Evolutionary conservation across 1,139 yeast species (phyloP), one percentile per base, ranked within the genome.

Genomic region (Yamadazyma pseudoaaseri): DNA sequence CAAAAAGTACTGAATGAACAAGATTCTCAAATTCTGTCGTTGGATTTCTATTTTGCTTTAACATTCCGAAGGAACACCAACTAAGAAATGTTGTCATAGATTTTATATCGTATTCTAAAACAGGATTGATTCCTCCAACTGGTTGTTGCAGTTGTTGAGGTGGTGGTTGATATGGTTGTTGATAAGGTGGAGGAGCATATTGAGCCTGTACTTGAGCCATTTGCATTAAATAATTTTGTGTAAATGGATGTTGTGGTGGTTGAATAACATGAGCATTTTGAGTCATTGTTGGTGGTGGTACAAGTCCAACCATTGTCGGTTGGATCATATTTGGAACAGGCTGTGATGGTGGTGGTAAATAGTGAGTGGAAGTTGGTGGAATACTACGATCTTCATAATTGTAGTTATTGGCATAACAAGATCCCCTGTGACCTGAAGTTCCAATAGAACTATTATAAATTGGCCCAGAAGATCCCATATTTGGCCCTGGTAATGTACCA

Each of bases 41-140:
- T 15, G 85, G 81, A 41, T 57, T 61, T 48, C 75, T 53, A 37
- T 58, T 62, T 39, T 68, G 75, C 41, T 70, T 65, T 56, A 79
- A 66, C 60, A 79, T 70, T 9, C 81, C 82, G 47, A 76, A 79
- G 8, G 84, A 71, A 59, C 85, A 74, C 63, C 81, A 73, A 30
- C 85, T 65, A 35, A 84, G 67, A 51, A 86, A 90, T 37, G 81
- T 77, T 14, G 94, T 73, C 96, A 89, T 89, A 41, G 73, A 67
- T 33, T 73, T 72, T 39, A 86, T 60, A 43, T 86, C 87, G 56
- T 89, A 87, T 54, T 89, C 96, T 52, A 86, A 68, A 20, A 78
- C 82, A 7, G 84, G 71, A 33, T 83, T 72, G 33, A 86, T 90
- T 35, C 96, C 95, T 29, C 96, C 94, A 15, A 44, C 37, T 20